Evolutionary conservation across 2,329 filamentous ascomycete genomes (phyloP).

Genomic region (Pseudofabraea citricarpa): DNA sequence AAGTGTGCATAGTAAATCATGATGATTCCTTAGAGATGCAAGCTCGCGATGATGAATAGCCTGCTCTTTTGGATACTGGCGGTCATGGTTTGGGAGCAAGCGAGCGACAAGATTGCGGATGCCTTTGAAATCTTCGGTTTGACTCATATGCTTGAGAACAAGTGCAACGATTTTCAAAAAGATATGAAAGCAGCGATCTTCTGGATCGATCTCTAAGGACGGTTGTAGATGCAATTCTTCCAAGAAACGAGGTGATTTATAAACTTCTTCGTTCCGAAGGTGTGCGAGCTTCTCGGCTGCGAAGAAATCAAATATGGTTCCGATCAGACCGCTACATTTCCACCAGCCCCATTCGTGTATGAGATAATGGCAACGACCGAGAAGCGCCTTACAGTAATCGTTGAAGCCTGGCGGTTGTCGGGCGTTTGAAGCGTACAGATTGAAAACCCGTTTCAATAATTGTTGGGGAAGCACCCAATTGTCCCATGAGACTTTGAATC

Average conservation of each 20-base stretch:
- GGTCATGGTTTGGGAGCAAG: conserved; percentile 60
- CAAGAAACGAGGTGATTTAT: conserved; percentile 56
- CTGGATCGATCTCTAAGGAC: conserved; percentile 43
- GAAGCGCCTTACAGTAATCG: conserved; percentile 55
- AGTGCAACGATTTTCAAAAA: conserved; percentile 61
- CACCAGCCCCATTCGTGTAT: conserved; percentile 64
- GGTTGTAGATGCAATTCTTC: conserved; percentile 44
- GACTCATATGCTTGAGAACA: conserved; percentile 46
- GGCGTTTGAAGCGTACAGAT: conserved; percentile 50
- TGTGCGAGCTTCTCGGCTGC: conserved; percentile 57
- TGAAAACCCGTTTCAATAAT: conserved; percentile 51
- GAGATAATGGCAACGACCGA: conserved; percentile 58
- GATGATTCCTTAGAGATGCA: conserved; percentile 61
- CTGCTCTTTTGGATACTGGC: conserved; percentile 60
- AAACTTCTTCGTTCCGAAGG: conserved; percentile 59
- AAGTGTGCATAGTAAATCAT: conserved; percentile 61
- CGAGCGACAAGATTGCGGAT: conserved; percentile 57
- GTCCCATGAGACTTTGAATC: conserved; percentile 39
- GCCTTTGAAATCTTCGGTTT: conserved; percentile 46
- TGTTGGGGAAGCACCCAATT: conserved; percentile 58
- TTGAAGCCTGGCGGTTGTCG: conserved; percentile 59
- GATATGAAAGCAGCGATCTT: conserved; percentile 62
- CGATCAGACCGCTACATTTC: conserved; percentile 48
- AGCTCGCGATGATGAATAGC: conserved; percentile 55
- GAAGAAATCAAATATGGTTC: conserved; percentile 64